Evolutionary conservation across 805 yeast species (phyloP).

Genomic region (Yamadazyma scolyti): DNA sequence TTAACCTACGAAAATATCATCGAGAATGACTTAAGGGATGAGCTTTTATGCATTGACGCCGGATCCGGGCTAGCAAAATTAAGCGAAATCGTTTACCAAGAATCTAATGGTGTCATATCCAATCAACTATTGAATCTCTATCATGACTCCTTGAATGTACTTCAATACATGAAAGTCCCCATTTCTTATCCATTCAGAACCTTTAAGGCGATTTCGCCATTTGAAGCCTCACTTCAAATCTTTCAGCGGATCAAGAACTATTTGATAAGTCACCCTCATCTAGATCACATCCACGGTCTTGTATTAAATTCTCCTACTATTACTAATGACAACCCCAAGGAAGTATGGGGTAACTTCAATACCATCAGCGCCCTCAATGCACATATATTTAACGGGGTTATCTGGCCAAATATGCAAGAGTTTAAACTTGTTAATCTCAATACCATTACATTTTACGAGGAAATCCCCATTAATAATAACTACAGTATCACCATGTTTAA

Average conservation of each 20-base stretch:
- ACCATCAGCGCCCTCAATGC: conserved; percentile 51
- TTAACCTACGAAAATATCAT: conserved; percentile 39
- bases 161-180: conserved; percentile 15
- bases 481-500: conserved; percentile 28
- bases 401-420: conserved; percentile 74
- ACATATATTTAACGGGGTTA: conserved; percentile 64
- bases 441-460: conserved; percentile 10
- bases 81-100: conserved; percentile 35
- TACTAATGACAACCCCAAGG: conserved; percentile 24
- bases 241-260: conserved; percentile 34
- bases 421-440: conserved; percentile 21
- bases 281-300: conserved; percentile 74
- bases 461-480: conserved; percentile 13
- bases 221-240: conserved; percentile 7
- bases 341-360: conserved; percentile 48
- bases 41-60: conserved; percentile 66
- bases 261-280: conserved; percentile 75
- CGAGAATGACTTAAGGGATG: conserved; percentile 19
- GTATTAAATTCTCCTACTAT: conserved; percentile 68
- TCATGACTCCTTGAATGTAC: conserved; percentile 22
- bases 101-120: conserved; percentile 10
- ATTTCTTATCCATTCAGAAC: conserved; percentile 22
- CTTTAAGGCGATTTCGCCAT: conserved; percentile 9
- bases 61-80: conserved; percentile 69
- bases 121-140: conserved; percentile 15